Base-by-base conservation (phyloP, 768 basidiomycete species). In the Calocybe gangraenosa region DNA sequence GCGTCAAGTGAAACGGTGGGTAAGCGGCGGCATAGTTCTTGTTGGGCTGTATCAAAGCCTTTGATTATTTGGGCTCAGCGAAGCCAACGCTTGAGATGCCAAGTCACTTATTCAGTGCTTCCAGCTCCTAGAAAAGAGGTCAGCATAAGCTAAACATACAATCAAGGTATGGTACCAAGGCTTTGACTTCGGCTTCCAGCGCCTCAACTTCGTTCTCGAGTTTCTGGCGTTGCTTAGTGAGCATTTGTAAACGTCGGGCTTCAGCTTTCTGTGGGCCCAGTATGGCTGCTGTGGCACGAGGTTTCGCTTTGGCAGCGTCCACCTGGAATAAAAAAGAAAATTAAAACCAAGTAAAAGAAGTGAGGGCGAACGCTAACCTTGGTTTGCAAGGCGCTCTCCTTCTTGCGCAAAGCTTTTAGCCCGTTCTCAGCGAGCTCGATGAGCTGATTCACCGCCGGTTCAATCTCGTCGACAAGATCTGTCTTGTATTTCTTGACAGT, bases 361-460 rank as follows among this genome's bases (percentile, higher is more conserved):
- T n/a, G n/a, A n/a, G n/a, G n/a, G n/a, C n/a, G 2, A 28, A 10
- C n/a, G 17, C 62, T 7, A 28, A 87, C 88, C 72, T 88, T 88
- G 17, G 74, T 70, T 57, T 82, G 76, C 33, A 88, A 63, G 37
- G 72, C 57, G 37, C 65, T 71, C 51, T 85, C 82, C 57, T 78
- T 79, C 68, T 83, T 84, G 51, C 73, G 66, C 43, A 91, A 62
- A 7, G 68, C 58, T 21, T 75, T 71, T 25, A 90, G 62, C 1
- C 86, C 87, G 54, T 78, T 79, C 56, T 88, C 82, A 0, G 87
- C 82, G 18, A 78, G 75, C 44, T 79, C 73, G 15, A 89, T 74
- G 13, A 92, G 77, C 51, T 91, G 87, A 37, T 72, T 78, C 15
- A 92, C 83, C 22, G 84, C 79, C 14, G 89, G 89, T 48, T 91